Evolutionary conservation across 208 protist species (phyloP).

Genomic region (Leishmania aethiopica): DNA sequence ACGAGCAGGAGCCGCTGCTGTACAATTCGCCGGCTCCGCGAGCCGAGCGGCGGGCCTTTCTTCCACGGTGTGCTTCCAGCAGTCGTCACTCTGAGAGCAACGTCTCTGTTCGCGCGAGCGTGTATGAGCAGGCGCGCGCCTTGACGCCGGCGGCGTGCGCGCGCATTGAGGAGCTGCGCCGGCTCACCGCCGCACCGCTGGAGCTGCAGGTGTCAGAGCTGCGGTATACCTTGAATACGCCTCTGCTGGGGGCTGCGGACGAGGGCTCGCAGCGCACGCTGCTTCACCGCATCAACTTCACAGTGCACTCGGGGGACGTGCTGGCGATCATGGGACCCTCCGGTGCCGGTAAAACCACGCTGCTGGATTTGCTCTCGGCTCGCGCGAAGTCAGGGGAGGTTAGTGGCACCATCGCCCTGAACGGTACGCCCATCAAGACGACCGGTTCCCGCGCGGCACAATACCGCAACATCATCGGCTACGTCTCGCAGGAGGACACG

Average conservation of each 20-base stretch:
- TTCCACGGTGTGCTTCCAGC: conserved; percentile 1
- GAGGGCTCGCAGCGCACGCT: conserved; percentile 41
- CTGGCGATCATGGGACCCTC: conserved; percentile 91
- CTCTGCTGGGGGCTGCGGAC: conserved; percentile 43
- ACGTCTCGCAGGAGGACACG: conserved; percentile 93
- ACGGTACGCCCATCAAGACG: conserved; percentile 60
- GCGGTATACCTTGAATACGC: conserved; percentile 53
- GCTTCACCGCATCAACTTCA: conserved; percentile 80
- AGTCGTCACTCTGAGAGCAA: conserved; percentile 17
- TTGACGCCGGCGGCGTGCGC: conserved; percentile 37
- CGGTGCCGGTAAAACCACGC: conserved; percentile 91
- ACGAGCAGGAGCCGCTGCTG: conserved; percentile 6
- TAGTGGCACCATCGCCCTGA: conserved; percentile 64
- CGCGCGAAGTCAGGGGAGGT: conserved; percentile 57
- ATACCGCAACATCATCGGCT: conserved; percentile 90
- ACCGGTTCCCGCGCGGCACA: conserved; percentile 23
- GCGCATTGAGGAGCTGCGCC: conserved; percentile 40
- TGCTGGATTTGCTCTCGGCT: conserved; percentile 85
- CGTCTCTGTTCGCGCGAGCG: conserved; percentile 34
- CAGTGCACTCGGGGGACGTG: conserved; percentile 77
- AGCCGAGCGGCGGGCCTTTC: conserved; percentile 3
- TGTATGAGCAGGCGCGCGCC: conserved; percentile 27
- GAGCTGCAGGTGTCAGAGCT: conserved; percentile 60
- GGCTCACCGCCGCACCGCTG: conserved; percentile 48
- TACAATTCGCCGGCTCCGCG: conserved; percentile 6